These are phyloP conservation scores for Miamiensis avidus DNA, from an alignment of 169 alveolate genomes.

Conservation along the genomic window DNA sequence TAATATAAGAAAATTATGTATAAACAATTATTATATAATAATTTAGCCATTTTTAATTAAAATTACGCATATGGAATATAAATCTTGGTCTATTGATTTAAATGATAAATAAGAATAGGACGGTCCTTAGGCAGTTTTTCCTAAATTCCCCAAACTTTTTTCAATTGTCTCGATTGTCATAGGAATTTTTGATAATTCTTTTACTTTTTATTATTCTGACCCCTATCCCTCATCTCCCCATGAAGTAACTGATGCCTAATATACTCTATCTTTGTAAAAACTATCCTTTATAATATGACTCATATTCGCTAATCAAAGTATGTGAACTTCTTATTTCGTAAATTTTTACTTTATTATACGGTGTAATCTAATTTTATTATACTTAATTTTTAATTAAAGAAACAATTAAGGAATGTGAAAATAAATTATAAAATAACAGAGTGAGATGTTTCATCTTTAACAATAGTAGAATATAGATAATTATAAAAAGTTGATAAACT, in stretches of 20 bases:
- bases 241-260: slow-evolving; percentile 32
- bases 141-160: slow-evolving; percentile 42
- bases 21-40: neutral
- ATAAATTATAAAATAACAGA: too few relatives aligned
- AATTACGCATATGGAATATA: slow-evolving; percentile 40
- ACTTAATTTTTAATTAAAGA: too few relatives aligned
- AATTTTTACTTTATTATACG: too few relatives aligned
- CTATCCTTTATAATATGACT: slow-evolving; percentile 48
- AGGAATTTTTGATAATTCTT: slow-evolving; percentile 28
- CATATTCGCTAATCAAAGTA: slow-evolving; percentile 1
- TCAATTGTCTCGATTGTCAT: slow-evolving; percentile 46
- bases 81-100: slow-evolving; percentile 41
- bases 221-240: slow-evolving; percentile 41
- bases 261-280: slow-evolving; percentile 41
- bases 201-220: slow-evolving; percentile 33
- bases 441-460: too few relatives aligned
- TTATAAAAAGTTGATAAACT: too few relatives aligned
- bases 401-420: too few relatives aligned
- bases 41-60: neutral
- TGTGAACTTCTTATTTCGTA: neutral
- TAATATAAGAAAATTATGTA: neutral
- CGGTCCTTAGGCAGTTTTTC: slow-evolving; percentile 50
- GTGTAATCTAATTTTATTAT: too few relatives aligned
- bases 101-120: slow-evolving; percentile 55
- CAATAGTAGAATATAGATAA: too few relatives aligned